Conservation (phyloP, 768 basidiomycete genomes). For the Trametes villosa region DNA sequence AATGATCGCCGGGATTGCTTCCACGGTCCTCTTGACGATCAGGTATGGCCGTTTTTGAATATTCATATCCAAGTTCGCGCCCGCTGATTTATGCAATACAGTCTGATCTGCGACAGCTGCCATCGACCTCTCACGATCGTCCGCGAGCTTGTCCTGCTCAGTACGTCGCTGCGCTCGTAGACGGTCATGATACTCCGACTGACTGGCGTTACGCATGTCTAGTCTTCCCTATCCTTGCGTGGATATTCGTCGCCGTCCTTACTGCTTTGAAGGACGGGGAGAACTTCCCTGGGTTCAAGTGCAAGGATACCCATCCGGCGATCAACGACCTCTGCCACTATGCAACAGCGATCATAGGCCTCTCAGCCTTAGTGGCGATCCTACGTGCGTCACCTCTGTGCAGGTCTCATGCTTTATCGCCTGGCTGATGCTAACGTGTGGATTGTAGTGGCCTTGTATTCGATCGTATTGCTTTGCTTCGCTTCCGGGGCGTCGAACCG, state of each 20-base stretch:
- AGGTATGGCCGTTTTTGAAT: neutral
- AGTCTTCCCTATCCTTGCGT: neutral
- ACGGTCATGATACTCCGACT: neutral
- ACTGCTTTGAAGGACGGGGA: neutral
- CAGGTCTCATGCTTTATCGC: neutral
- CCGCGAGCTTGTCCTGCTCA: neutral
- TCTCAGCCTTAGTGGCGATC: neutral
- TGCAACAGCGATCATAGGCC: neutral
- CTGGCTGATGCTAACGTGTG: too few species aligned
- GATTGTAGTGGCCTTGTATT: neutral
- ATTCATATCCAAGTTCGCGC: neutral
- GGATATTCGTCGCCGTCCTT: neutral
- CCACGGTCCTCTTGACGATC: neutral
- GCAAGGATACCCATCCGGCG: neutral
- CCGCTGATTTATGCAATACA: neutral
- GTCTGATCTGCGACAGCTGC: conserved; percentile 3
- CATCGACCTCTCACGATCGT: neutral
- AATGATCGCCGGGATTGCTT: neutral
- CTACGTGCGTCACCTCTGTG: neutral
- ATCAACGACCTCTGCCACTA: neutral
- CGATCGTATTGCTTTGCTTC: neutral
- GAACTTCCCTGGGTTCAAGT: neutral
- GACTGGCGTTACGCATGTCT: too few species aligned
- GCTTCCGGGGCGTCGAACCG: neutral
- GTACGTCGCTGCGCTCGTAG: neutral